Base-by-base conservation (phyloP, 345 rosid genomes). In the Murraya koenigii region DNA sequence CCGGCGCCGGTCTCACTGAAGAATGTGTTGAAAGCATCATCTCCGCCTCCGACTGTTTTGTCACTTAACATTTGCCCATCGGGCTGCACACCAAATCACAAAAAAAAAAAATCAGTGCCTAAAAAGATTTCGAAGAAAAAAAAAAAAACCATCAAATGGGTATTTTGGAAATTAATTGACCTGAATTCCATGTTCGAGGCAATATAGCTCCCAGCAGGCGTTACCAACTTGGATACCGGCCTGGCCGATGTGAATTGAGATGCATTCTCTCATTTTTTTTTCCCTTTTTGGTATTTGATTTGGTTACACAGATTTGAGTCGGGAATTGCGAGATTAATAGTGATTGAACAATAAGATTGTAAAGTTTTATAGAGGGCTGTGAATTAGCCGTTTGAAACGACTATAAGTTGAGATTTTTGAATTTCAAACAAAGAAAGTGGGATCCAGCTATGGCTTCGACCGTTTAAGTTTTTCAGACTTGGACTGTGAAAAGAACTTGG, bases 1-100 rank as follows among this genome's bases (percentile, higher is more conserved):
- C 80, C 80, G 8, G 80, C 80, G 17, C 80, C 76, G 22, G 80
- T 78, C 58, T 78, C 80, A 6, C 77, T 75, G 70, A 75, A 75
- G 52, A 75, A 75, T 1, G 77, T 75, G 70, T 75, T 75, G 69
- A 78, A 78, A 22, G 81, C 81, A 23, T 72, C 81, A 55, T 72
- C 81, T 23, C 81, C 81, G 30, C 76, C 81, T 2, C 81, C 77
- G 3, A 78, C 77, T 3, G 81, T 71, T n/a, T 72, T 72, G 71
- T 78, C 81, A 25, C 77, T 19, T 4, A 65, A 56, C 81, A 72
- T 78, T 66, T 78, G 72, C 71, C 81, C 81, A 78, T 78, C 81
- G 64, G 81, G 81, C 81, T 78, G 76, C 72, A 72, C 59, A 3
- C 49, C 49, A 4, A 44, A 44, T 44, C 8, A 20, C 3, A 54